phyloP scores from a whole-genome alignment of 805 yeast genomes.

The Zygoascus flipseniorum region DNA sequence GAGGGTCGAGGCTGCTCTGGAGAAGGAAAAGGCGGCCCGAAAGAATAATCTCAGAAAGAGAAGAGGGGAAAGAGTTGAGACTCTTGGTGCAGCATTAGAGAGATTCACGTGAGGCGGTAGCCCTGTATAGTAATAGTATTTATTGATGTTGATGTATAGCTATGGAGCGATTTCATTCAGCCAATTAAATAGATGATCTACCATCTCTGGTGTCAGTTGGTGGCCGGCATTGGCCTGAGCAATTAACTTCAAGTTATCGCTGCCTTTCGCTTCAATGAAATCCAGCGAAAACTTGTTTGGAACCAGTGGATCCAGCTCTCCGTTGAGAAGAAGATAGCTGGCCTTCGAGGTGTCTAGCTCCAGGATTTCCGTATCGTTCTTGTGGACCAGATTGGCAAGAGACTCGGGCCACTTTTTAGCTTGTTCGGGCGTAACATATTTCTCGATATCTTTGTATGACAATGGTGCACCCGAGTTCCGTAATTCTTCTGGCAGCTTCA shows the following conservation, averaged over 20 bases:
- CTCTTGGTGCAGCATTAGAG: slow-evolving; percentile 21
- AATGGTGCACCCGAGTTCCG: background rate
- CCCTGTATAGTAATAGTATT: background rate
- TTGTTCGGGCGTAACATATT: background rate
- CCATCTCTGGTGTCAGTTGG: slow-evolving; percentile 23
- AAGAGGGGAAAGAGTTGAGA: slow-evolving; percentile 31
- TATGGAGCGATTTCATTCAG: background rate
- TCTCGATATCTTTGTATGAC: background rate
- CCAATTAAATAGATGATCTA: slow-evolving; percentile 6
- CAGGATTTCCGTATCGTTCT: slow-evolving; percentile 8
- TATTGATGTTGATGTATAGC: background rate
- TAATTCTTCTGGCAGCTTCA: background rate
- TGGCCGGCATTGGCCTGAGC: slow-evolving; percentile 27
- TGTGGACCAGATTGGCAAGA: slow-evolving; percentile 9
- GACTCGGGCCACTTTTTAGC: slow-evolving; percentile 14
- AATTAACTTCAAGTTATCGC: slow-evolving; percentile 13
- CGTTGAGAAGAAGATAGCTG: slow-evolving; percentile 26
- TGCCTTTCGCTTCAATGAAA: slow-evolving; percentile 7
- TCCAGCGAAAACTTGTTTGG: slow-evolving; percentile 24
- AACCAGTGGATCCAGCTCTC: slow-evolving; percentile 28
- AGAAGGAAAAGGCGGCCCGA: slow-evolving; percentile 57
- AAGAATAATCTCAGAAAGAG: slow-evolving; percentile 27
- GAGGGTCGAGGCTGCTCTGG: slow-evolving; percentile 65
- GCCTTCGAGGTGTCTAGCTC: slow-evolving; percentile 9
- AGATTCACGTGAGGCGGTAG: slow-evolving; percentile 10